Conservation (phyloP, 345 rosid species). For the Pistacia integerrima region DNA sequence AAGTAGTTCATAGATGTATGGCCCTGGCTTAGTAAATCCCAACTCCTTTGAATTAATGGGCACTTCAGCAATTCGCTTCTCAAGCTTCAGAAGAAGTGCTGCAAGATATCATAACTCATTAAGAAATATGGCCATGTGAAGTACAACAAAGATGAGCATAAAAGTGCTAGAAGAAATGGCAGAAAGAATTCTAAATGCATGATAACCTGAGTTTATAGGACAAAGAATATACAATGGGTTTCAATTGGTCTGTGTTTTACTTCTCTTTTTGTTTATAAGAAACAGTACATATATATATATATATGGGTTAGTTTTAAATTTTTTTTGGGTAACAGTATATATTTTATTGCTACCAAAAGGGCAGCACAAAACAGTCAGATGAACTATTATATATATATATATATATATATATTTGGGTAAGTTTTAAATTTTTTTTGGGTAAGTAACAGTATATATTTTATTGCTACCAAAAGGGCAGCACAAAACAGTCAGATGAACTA, state of each 20-base stretch:
- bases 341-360: not conserved
- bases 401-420: no score
- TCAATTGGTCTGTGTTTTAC: not conserved
- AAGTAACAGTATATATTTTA: no score
- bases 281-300: not conserved
- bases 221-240: not conserved
- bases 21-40: slow-evolving; percentile 94
- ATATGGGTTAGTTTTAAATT: no score
- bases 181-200: slow-evolving; percentile 15
- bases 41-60: slow-evolving; percentile 73
- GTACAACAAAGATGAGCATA: slow-evolving; percentile 11
- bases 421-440: no score
- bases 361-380: not conserved
- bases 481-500: not conserved
- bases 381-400: no score
- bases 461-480: not conserved
- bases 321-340: no score
- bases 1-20: slow-evolving; percentile 81
- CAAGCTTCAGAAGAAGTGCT: slow-evolving; percentile 91
- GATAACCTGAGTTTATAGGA: slow-evolving; percentile 12
- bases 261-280: not conserved
- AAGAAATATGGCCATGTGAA: slow-evolving; percentile 1
- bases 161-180: not conserved
- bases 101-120: slow-evolving; percentile 28
- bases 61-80: slow-evolving; percentile 79